These are phyloP conservation scores for Tylopilus sp. DNA, from an alignment of 1,284 basidiomycete species.

Conservation along the genomic window DNA sequence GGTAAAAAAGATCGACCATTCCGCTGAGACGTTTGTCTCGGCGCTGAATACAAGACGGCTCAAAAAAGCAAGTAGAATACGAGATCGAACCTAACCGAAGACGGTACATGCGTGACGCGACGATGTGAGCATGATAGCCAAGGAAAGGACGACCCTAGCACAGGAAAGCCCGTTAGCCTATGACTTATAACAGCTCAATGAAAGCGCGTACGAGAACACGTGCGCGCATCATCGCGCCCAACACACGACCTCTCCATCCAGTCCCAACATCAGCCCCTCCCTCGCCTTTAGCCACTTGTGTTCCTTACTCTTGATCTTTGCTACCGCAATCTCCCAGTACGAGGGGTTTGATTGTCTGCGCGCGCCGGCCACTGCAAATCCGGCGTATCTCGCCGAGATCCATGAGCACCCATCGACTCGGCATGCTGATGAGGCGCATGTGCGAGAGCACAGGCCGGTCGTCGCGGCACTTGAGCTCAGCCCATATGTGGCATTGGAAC, in stretches of 20 bases:
- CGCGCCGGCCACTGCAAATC: slow-evolving; percentile 79
- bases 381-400: slow-evolving; percentile 75
- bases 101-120: too few relatives aligned
- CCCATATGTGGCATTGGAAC: slow-evolving; percentile 84
- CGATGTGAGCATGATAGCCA: too few relatives aligned
- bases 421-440: slow-evolving; percentile 46
- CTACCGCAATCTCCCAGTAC: slow-evolving; percentile 89
- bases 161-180: too few relatives aligned
- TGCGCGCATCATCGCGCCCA: slow-evolving; percentile 62
- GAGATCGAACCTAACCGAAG: too few relatives aligned
- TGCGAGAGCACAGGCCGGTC: slow-evolving; percentile 82
- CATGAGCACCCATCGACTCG: slow-evolving; percentile 72
- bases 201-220: too few relatives aligned
- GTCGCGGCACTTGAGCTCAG: slow-evolving; percentile 89
- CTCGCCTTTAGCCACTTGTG: slow-evolving; percentile 72
- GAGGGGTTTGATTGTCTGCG: slow-evolving; percentile 78
- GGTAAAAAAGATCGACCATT: too few relatives aligned
- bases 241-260: slow-evolving; percentile 81
- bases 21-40: too few relatives aligned
- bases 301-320: slow-evolving; percentile 76
- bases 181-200: too few relatives aligned
- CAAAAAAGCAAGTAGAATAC: too few relatives aligned
- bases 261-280: slow-evolving; percentile 67
- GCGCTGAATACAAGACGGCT: too few relatives aligned
- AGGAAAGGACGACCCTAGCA: too few relatives aligned